Percentiles rank a stretch among this genome's conserved stretches.
Evolutionary conservation across 2,329 filamentous ascomycete genomes (phyloP).

Genomic region (Ustulina deusta): DNA sequence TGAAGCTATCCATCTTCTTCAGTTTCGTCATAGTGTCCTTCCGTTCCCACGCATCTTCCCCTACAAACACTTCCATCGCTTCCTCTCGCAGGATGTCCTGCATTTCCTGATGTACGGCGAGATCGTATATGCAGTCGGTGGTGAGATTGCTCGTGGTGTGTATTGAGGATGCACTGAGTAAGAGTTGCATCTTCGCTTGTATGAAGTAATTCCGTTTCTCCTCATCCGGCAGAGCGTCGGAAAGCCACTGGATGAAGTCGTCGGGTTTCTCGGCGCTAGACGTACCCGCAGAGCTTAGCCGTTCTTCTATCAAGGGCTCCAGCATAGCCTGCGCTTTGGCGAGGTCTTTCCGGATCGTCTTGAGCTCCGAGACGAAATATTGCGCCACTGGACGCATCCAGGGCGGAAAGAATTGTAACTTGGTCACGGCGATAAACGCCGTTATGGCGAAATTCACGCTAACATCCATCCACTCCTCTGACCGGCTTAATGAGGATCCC

Average conservation of each 20-base stretch:
- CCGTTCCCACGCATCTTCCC: conserved; percentile 52
- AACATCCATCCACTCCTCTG: conserved; percentile 66
- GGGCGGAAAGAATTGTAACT: conserved; percentile 64
- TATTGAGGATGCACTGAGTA: conserved; percentile 63
- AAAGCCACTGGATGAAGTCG: conserved; percentile 63
- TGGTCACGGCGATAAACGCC: conserved; percentile 60
- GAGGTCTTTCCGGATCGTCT: conserved; percentile 59
- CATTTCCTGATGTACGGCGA: conserved; percentile 63
- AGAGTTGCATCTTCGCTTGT: conserved; percentile 57
- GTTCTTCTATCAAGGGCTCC: conserved; percentile 60
- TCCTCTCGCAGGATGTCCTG: conserved; percentile 65
- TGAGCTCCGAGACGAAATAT: conserved; percentile 60
- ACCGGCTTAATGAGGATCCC: conserved; percentile 62
- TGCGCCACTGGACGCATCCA: conserved; percentile 62
- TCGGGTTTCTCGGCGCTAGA: conserved; percentile 56
- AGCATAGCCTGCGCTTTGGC: conserved; percentile 58
- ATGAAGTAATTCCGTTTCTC: conserved; percentile 55
- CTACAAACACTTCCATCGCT: conserved; percentile 55
- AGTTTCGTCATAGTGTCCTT: conserved; percentile 54
- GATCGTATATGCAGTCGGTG: conserved; percentile 64
- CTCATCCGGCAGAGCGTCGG: conserved; percentile 53
- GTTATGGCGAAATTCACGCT: conserved; percentile 64
- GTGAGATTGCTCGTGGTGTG: conserved; percentile 62
- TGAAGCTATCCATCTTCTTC: conserved; percentile 57
- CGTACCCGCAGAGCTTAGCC: conserved; percentile 57